Evolutionary conservation across 306 rosid genomes (phyloP), one percentile per base, ranked within the genome.

Genomic region (Vigna hirtella): DNA sequence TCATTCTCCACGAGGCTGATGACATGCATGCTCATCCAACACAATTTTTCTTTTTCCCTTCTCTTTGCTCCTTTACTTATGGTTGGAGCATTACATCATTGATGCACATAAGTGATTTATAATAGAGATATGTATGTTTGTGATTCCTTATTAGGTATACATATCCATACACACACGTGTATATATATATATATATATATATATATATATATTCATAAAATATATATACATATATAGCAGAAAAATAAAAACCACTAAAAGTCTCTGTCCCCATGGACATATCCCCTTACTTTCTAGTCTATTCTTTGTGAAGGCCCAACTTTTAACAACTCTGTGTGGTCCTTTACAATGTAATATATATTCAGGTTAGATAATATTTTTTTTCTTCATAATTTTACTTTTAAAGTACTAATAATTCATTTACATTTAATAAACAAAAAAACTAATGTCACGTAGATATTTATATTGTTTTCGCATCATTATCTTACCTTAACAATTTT

Each of bases 51-150:
- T 62, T 17, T 4, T 16, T 26, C 9, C 22, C 26, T 24, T 22
- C 42, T 48, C 6, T 71, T 24, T 42, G 32, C 7, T 76, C 30
- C 65, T 53, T 50, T 40, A 63, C 57, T 71, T 66, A 26, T 57
- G 55, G 74, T 78, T 68, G 67, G 67, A 61, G 42, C 77, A 67
- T 83, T 79, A 69, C 82, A 76, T 80, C 82, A 72, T 57, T 64
- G 72, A 79, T 70, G 70, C 32, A 40, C 77, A 62, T 71, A 67
- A 79, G 57, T 61, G 55, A 73, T 72, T 83, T 72, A 66, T 83
- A n/a, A 72, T 72, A 45, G 66, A 64, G 30, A 68, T 24, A 24
- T 30, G 45, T 63, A 24, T 70, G 74, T 80, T 67, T 74, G 18
- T 57, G 17, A 66, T 73, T 80, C 79, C 65, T 47, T 66, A 10